Base-by-base conservation (phyloP, 345 rosid species). In the Arabidopsis arenosa region DNA sequence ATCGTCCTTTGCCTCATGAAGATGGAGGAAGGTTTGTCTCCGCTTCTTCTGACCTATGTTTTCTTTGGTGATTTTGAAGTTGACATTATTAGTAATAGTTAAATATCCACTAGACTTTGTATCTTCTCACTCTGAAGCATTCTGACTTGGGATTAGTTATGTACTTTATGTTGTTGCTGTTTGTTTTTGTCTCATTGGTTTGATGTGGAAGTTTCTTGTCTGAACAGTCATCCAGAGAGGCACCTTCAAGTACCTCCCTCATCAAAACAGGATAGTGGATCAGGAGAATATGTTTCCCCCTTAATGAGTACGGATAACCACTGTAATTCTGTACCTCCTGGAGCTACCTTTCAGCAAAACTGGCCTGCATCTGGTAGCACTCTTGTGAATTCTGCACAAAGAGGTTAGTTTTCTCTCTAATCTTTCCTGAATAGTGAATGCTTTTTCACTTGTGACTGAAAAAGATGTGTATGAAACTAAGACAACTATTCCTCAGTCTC, bases 231-330 rank as follows among this genome's bases (percentile, higher is more conserved):
- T 68, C 74, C 82, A 44, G 94, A 83, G 72, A 82, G 77, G 57
- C 84, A 80, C 75, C 83, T 78, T 77, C 66, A 74, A 64, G 39
- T 81, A 58, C 82, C 86, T 73, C 79, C 82, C 36, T 35, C 86
- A 48, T 68, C 83, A 51, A 91, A 84, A 78, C 85, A 80, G 44
- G 91, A 87, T 49, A 68, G 83, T 80, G 81, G 88, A 83, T 77
- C 91, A 55, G 83, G 83, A 81, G 95, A 87, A 68, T 88, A 85
- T 83, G 84, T 86, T 40, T 88, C 97, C 55, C 97, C 98, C 30
- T 71, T 78, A 69, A 75, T 87, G 78, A 85, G 80, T 66, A 12
- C 86, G 40, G 96, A 86, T 64, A 83, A 76, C 69, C 88, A 76
- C 54, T 80, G 81, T 52, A 75, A 80, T 78, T 6, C 79, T 7